Base-by-base conservation (phyloP, 2,329 filamentous ascomycete genomes). In the Clarireedia hainanense region DNA sequence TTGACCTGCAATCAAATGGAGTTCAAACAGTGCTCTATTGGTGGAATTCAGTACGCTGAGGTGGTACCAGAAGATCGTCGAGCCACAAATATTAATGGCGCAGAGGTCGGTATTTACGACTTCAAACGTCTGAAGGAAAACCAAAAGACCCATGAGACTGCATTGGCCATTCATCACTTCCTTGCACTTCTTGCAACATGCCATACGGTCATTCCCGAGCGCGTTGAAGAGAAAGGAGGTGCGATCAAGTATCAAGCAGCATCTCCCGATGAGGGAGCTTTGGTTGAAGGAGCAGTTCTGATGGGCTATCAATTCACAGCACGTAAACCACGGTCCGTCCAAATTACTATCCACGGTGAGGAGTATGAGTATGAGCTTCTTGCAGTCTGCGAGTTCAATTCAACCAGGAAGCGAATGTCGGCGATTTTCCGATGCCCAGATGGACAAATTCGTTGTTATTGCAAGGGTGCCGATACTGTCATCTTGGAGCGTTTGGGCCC, bases 1-100 rank as follows among this genome's bases (percentile, higher is more conserved):
- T 76, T 97, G 66, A 97, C 92, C n/a, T 95, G 91, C 74, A 97
- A 97, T 69, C 85, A 90, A 79, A 97, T 99, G 94, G 92, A 97
- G 71, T 99, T 97, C 72, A 91, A 91, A 69, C 91, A 97, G 71
- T 95, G 89, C 67, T 88, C 88, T 0, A 97, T 99, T 67, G 89
- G 84, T 26, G 94, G 94, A 26, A 85, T 97, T 52, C 92, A 96
- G 72, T 99, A 99, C 68, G 88, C 89, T 12, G 91, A 94, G 53
- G 89, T 92, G 45, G 84, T 97, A 1, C 87, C 94, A 0, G 94
- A 99, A 71, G 94, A 99, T 69, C 84, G 90, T 56, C 82, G 89
- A 64, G 86, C 90, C 0, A 87, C 85, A 1, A 76, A 84, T n/a
- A 81, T 89, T 62, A 90, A 95, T 66, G 88, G 86, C 7, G 77